Conservation (phyloP, 495 filamentous ascomycete genomes). For the Neurospora sp. region DNA sequence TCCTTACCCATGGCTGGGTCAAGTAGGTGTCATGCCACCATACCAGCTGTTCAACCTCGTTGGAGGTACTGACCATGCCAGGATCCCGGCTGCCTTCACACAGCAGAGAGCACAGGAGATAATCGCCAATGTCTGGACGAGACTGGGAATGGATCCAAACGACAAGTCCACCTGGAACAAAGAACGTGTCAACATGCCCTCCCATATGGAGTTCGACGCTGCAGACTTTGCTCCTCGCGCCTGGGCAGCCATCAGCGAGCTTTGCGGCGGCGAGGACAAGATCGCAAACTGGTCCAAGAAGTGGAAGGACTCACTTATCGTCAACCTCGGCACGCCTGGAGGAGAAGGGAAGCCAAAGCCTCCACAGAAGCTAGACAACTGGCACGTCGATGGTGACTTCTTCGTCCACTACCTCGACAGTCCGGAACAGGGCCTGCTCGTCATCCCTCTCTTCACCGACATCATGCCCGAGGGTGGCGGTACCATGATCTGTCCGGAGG, state of each 20-base stretch:
- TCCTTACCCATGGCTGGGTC: slow-evolving; percentile 56
- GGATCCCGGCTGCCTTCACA: slow-evolving; percentile 41
- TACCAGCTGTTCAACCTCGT: not conserved
- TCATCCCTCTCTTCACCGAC: slow-evolving; percentile 62
- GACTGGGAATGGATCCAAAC: slow-evolving; percentile 54
- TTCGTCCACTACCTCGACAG: slow-evolving; percentile 69
- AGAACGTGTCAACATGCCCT: slow-evolving; percentile 57
- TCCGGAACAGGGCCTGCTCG: slow-evolving; percentile 60
- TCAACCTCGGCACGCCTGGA: slow-evolving; percentile 57
- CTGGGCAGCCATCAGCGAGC: slow-evolving; percentile 60
- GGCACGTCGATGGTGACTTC: slow-evolving; percentile 73
- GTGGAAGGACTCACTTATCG: slow-evolving; percentile 64
- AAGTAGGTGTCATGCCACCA: slow-evolving; percentile 21
- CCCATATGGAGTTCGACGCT: slow-evolving; percentile 42
- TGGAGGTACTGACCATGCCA: slow-evolving; percentile 1
- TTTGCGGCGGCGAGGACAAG: slow-evolving; percentile 56
- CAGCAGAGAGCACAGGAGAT: slow-evolving; percentile 47
- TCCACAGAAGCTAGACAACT: slow-evolving; percentile 44
- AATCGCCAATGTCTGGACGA: slow-evolving; percentile 52
- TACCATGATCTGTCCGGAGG: slow-evolving; percentile 55
- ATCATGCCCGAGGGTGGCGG: slow-evolving; percentile 53
- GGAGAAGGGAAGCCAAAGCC: slow-evolving; percentile 38
- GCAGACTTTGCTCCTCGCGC: slow-evolving; percentile 55
- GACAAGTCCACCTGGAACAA: slow-evolving; percentile 60
- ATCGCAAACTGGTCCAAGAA: slow-evolving; percentile 36